These are phyloP conservation scores for Blastobotrys illinoisensis DNA, from an alignment of 1,139 yeast species.

Conservation along the genomic window DNA sequence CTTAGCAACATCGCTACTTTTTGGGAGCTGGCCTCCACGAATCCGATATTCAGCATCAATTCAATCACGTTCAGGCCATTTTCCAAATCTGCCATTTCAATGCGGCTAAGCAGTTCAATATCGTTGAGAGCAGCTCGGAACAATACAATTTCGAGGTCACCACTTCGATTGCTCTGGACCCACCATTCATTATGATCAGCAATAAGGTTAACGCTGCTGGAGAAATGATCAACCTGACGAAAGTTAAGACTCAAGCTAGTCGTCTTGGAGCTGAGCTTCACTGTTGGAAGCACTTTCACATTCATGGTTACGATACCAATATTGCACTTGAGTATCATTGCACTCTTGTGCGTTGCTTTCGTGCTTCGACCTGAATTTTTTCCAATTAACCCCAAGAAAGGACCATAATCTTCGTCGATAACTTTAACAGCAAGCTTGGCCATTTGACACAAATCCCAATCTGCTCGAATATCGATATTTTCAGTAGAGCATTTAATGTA, in stretches of 20 bases:
- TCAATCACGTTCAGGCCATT: constrained; percentile 8
- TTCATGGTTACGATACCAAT: background rate
- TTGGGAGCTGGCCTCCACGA: constrained; percentile 2
- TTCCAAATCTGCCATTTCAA: constrained; percentile 8
- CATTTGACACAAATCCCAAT: constrained; percentile 6
- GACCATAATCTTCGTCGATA: constrained; percentile 1
- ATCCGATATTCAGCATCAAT: constrained; percentile 5
- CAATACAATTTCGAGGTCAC: background rate
- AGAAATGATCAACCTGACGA: constrained; percentile 10
- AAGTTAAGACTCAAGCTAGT: background rate
- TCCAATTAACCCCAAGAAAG: background rate
- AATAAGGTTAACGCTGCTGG: constrained; percentile 5
- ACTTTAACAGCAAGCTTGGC: constrained; percentile 1
- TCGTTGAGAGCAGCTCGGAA: constrained; percentile 1
- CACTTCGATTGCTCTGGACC: background rate
- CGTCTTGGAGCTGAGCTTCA: background rate
- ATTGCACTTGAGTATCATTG: background rate
- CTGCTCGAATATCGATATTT: constrained; percentile 4
- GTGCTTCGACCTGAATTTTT: background rate
- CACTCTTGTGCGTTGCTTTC: background rate
- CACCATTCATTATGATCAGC: constrained; percentile 7
- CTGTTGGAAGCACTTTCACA: background rate
- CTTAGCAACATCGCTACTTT: background rate
- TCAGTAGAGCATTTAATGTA: constrained; percentile 2
- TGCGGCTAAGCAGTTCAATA: constrained; percentile 6